Percentiles rank a stretch among this genome's conserved stretches.
These are phyloP conservation scores for Penicillium crystallinum DNA, from an alignment of 495 filamentous ascomycete species.

Conservation along the genomic window DNA sequence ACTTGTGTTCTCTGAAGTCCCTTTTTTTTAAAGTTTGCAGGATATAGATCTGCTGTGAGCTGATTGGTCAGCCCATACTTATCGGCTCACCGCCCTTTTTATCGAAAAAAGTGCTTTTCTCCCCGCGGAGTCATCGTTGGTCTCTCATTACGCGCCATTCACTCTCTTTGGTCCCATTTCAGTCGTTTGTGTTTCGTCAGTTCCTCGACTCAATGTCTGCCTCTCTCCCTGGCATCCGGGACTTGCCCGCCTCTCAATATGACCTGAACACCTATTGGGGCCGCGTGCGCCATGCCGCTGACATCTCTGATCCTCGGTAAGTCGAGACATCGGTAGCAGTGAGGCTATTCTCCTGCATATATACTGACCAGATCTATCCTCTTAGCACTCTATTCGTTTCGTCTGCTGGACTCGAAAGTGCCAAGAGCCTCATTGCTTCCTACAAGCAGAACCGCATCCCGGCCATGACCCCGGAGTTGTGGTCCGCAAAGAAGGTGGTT, in stretches of 20 bases:
- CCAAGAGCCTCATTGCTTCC: constrained; percentile 66
- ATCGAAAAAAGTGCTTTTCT: constrained; percentile 16
- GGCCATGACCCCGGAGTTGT: constrained; percentile 82
- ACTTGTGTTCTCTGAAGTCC: not conserved
- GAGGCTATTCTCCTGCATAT: not conserved
- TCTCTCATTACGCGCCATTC: constrained; percentile 5
- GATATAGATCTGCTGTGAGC: not conserved
- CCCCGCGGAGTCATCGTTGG: constrained; percentile 17
- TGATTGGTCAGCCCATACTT: constrained; percentile 27
- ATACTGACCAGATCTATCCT: constrained; percentile 6
- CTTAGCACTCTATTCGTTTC: constrained; percentile 76
- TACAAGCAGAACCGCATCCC: constrained; percentile 78
- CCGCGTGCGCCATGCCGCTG: constrained; percentile 81
- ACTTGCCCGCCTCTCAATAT: constrained; percentile 85
- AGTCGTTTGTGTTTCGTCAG: constrained; percentile 5
- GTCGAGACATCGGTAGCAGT: constrained; percentile 25
- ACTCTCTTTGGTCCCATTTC: constrained; percentile 5
- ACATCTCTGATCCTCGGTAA: constrained; percentile 94
- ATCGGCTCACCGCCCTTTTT: constrained; percentile 41
- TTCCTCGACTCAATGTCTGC: constrained; percentile 62
- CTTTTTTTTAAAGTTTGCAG: not conserved
- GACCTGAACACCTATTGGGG: constrained; percentile 93
- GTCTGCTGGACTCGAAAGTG: constrained; percentile 67
- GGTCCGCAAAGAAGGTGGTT: constrained; percentile 92
- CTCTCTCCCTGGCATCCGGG: constrained; percentile 79